phyloP scores from a whole-genome alignment of 2,329 filamentous ascomycete genomes.

The Colletotrichum tanaceti region DNA sequence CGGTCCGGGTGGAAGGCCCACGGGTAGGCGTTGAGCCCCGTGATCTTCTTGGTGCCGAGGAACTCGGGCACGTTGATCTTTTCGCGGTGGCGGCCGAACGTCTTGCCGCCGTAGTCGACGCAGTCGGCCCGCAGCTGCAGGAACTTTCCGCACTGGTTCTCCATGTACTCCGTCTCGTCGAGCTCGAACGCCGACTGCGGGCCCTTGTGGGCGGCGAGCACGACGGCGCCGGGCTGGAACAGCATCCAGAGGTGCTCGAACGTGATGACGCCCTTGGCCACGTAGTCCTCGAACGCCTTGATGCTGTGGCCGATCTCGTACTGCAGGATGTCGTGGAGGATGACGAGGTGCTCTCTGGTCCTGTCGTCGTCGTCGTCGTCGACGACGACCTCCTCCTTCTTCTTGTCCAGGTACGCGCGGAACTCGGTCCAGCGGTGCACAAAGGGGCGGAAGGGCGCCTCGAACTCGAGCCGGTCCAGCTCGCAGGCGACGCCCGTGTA shows the following conservation, averaged over 20 bases:
- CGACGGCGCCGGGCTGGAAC: conserved; percentile 59
- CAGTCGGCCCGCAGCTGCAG: conserved; percentile 55
- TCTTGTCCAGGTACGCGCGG: conserved; percentile 53
- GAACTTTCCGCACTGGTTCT: conserved; percentile 52
- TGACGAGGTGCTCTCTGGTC: conserved; percentile 59
- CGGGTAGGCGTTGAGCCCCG: conserved; percentile 57
- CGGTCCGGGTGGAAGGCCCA: conserved; percentile 56
- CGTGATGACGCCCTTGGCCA: conserved; percentile 64
- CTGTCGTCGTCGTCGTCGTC: conserved; percentile 51
- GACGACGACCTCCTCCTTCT: conserved; percentile 24
- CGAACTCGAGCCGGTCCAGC: conserved; percentile 70
- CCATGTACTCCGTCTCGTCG: conserved; percentile 51
- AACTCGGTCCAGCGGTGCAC: conserved; percentile 73
- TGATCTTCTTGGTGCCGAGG: conserved; percentile 58
- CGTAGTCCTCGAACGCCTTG: conserved; percentile 61
- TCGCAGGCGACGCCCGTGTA: conserved; percentile 71
- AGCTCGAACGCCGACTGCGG: conserved; percentile 55
- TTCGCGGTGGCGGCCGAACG: conserved; percentile 55
- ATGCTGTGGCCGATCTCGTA: conserved; percentile 64
- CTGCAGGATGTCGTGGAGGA: conserved; percentile 61
- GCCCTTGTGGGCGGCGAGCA: conserved; percentile 55
- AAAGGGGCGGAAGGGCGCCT: conserved; percentile 70
- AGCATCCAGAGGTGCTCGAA: conserved; percentile 66
- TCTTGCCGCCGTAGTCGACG: conserved; percentile 61
- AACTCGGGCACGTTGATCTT: conserved; percentile 55